These are phyloP conservation scores for Eremothecium sinecaudum DNA, from an alignment of 1,139 yeast genomes.

Conservation along the genomic window DNA sequence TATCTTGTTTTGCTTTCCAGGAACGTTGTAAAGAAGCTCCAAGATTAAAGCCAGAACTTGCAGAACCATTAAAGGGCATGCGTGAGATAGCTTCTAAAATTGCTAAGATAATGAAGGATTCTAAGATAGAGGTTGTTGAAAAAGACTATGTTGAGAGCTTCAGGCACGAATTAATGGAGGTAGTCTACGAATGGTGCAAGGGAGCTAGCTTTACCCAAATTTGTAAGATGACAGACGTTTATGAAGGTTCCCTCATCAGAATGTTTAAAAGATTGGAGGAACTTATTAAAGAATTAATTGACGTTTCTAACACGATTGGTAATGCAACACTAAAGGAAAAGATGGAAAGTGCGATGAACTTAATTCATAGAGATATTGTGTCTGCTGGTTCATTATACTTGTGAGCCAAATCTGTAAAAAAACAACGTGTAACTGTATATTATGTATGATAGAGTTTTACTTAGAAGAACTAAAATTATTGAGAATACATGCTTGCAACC, in stretches of 20 bases:
- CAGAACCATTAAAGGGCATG: constrained; percentile 79
- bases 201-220: constrained; percentile 94
- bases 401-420: constrained; percentile 12
- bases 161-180: constrained; percentile 92
- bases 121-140: constrained; percentile 80
- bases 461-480: too few relatives aligned
- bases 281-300: constrained; percentile 76
- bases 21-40: constrained; percentile 89
- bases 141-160: constrained; percentile 87
- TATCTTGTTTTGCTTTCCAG: constrained; percentile 94
- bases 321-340: constrained; percentile 75
- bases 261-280: constrained; percentile 92
- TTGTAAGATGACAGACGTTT: constrained; percentile 97
- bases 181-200: constrained; percentile 88
- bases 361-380: constrained; percentile 92
- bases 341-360: constrained; percentile 75
- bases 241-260: constrained; percentile 91
- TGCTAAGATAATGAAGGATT: constrained; percentile 80
- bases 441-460: not conserved
- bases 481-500: too few relatives aligned
- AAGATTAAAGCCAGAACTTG: constrained; percentile 72
- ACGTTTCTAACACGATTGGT: constrained; percentile 89
- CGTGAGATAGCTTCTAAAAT: constrained; percentile 85
- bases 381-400: constrained; percentile 81
- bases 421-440: not conserved